Evolutionary conservation across 495 filamentous ascomycete genomes (phyloP), one percentile per base, ranked within the genome.

Genomic region (Gamarada debralockiae): DNA sequence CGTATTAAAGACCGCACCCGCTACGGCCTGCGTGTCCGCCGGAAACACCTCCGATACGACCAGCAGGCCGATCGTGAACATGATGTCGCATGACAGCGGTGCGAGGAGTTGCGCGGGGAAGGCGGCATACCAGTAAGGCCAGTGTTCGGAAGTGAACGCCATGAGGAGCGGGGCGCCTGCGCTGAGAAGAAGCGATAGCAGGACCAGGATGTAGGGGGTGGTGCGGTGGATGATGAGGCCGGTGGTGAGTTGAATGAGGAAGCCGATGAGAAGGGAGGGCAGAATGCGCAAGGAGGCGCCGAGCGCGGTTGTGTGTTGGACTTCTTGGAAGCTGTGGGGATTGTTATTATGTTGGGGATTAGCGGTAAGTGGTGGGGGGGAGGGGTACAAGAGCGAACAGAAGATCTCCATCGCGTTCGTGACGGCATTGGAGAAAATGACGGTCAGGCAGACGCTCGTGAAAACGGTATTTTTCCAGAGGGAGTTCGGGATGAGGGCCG

Each of bases 1-100:
- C 0, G 80, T 82, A 56, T 83, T 83, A 68, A 85, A 86, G 0
- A 87, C 81, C 2, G 77, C 83, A 5, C 82, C 81, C 1, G 78
- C 81, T 1, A 88, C 71, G 0, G 73, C 80, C 47, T 86, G 81
- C 0, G 73, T 83, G 34, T 76, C 62, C 1, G 69, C 52, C 0
- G 81, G 76, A 55, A 86, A 85, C 2, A 70, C 69, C 15, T 73
- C 65, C 0, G 79, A 73, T 46, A 86, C 78, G 46, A 84, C 61
- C 17, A 88, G 64, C 31, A 84, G 81, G 3, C 78, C 76, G 13
- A 85, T 72, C 14, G 75, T 79, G 65, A 84, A 87, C 10, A 84
- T 69, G 3, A 75, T 69, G 56, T 85, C 82, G 0, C 75, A 73
- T 17, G 73, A 73, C 2, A 82, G 61, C 1, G 81, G 75, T 36